Conservation (phyloP, 345 rosid genomes). For the Moricandia arvensis region DNA sequence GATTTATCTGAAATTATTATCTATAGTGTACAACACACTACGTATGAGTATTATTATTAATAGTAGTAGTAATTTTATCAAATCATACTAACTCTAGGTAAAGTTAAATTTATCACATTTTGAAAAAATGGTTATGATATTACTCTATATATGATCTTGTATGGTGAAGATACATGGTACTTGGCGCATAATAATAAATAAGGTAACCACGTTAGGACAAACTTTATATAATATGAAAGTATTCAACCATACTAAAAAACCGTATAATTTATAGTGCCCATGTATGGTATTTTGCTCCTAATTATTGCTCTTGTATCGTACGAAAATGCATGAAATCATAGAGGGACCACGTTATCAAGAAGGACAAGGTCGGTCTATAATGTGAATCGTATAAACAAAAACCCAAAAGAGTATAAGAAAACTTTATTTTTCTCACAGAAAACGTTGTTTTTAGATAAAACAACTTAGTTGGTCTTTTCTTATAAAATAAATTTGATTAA, state of each 20-base stretch:
- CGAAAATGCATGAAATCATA: slow-evolving; percentile 25
- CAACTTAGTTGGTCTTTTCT: neutral
- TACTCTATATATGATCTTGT: neutral
- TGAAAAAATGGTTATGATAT: neutral
- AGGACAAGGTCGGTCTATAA: slow-evolving; percentile 23
- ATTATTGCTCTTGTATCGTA: slow-evolving; percentile 24
- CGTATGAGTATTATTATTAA: neutral
- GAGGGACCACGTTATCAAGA: slow-evolving; percentile 27
- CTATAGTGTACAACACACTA: too few relatives aligned
- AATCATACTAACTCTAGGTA: neutral
- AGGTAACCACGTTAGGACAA: neutral
- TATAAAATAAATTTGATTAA: neutral
- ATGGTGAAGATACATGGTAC: slow-evolving; percentile 27
- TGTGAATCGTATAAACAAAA: slow-evolving; percentile 9
- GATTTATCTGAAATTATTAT: neutral
- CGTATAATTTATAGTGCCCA: neutral
- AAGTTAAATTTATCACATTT: neutral
- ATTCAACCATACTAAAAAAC: neutral
- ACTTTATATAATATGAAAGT: neutral
- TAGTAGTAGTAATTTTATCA: neutral
- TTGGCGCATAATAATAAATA: slow-evolving; percentile 25
- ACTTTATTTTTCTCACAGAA: neutral
- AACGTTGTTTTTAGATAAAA: neutral
- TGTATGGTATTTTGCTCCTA: neutral
- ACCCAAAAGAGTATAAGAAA: neutral